Base-by-base conservation (phyloP, 495 filamentous ascomycete species). In the Hypoxylon fragiforme region DNA sequence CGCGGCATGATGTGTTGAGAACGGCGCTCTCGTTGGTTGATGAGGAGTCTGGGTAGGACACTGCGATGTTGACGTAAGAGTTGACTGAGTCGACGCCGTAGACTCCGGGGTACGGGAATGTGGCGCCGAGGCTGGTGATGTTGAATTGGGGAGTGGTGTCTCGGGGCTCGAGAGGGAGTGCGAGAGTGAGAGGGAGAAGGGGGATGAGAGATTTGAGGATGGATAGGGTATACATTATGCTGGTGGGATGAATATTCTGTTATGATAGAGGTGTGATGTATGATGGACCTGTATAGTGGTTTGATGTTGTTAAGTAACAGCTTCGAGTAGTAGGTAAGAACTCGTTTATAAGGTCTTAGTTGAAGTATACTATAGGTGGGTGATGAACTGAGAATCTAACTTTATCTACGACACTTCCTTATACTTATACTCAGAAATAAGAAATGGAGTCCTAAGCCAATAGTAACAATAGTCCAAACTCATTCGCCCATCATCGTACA, bases 31-130 rank as follows among this genome's bases (percentile, higher is more conserved):
- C 87, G 59, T 70, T 73, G 18, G 85, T 85, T 31, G 71, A 75
- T 62, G 82, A 87, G 37, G 81, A 77, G 61, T 94, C 89, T 44
- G 87, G 87, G 67, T 92, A 92, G 2, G 67, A 64, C 64, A 91
- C 14, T 31, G 42, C 38, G 21, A 65, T 38, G 22, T 49, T 45
- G 26, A 65, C 43, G 14, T 21, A 44, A 7, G 63, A 65, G 43
- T 62, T 31, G n/a, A 65, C 54, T 1, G 45, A 32, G 5, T 45
- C 39, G 1, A 36, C 13, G 0, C 63, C 63, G 39, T 65, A 65
- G 14, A 51, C 44, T 0, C 54, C 53, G 3, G 53, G 43, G 16
- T 57, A 50, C 7, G 63, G 63, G 38, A 65, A 63, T n/a, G 54
- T 57, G 6, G 54, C 63, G 28, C 39, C 3, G 4, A 65, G 44